Evolutionary conservation across 495 filamentous ascomycete species (phyloP).

Genomic region (Staphylotrichum tortipilum): DNA sequence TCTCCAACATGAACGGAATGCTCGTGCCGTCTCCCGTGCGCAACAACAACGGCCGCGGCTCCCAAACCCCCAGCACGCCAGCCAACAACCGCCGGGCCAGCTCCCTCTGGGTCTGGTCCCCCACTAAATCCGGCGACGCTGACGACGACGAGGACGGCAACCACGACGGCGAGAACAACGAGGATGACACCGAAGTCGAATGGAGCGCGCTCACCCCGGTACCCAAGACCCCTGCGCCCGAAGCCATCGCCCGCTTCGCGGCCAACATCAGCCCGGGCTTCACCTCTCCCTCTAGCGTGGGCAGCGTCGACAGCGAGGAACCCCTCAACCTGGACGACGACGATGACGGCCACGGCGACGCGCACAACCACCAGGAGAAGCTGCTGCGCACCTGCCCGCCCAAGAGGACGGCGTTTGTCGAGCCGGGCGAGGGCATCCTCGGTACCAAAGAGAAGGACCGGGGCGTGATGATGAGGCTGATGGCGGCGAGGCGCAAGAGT

Average conservation of each 20-base stretch:
- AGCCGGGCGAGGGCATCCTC: conserved; percentile 30
- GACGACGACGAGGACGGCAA: conserved; percentile 19
- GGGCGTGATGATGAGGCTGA: conserved; percentile 53
- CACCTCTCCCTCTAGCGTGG: conserved; percentile 10
- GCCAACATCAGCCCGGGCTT: conserved; percentile 32
- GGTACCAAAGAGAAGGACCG: conserved; percentile 37
- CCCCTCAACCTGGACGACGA: conserved; percentile 6
- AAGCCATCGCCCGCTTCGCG: conserved; percentile 35
- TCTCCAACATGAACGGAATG: conserved; percentile 64
- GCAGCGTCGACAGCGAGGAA: conserved; percentile 6
- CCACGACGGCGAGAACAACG: conserved; percentile 19
- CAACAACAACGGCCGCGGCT: conserved; percentile 32
- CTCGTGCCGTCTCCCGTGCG: conserved; percentile 41
- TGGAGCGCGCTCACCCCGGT: conserved; percentile 40
- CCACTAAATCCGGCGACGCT: conserved; percentile 5
- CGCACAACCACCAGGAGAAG: conserved; percentile 38
- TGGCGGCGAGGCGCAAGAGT: conserved; percentile 72
- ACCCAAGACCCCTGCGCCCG: conserved; percentile 46
- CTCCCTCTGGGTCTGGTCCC: conserved; percentile 40
- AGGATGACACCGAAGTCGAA: conserved; percentile 29
- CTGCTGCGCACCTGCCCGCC: conserved; percentile 68
- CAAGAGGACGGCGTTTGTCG: conserved; percentile 41
- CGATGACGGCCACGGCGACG: conserved; percentile 4
- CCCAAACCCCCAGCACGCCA: conserved; percentile 35
- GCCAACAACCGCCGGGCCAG: conserved; percentile 41